Evolutionary conservation across 2,329 filamentous ascomycete genomes (phyloP), one percentile per base, ranked within the genome.

Genomic region (Beauveria asiatica): DNA sequence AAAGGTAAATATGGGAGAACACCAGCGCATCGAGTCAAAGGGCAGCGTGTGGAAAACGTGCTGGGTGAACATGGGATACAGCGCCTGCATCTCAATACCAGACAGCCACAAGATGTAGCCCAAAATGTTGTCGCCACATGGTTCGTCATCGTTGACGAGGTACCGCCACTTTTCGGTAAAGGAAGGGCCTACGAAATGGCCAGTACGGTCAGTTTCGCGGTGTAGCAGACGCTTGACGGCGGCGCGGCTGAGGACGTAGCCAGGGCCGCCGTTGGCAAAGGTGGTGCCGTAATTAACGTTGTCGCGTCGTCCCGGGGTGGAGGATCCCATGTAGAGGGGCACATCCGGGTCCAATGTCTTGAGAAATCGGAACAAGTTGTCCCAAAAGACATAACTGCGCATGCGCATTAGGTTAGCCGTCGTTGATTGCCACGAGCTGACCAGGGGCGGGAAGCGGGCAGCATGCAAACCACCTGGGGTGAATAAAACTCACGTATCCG

Each of bases 401-500:
- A 30, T 17, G 30, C 23, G 27, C 19, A 23, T 33, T 33, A 19
- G 16, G 39, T 61, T 42, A 57, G 48, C 30, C 5, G 23, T 4
- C 11, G 21, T 52, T 27, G 45, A 42, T 19, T 17, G 13, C 42
- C 7, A 42, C 30, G 11, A 21, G 33, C 23, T 17, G 4, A 11
- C 11, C 23, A 25, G 37, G 1, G 17, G 8, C 8, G 25, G 57
- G 57, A 11, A 27, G 33, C 21, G 37, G 16, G 41, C 5, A 48
- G 16, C 50, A 54, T 11, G 27, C 23, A n/a, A 10, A 23, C 5
- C 75, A 52, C 4, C 2, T 17, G 6, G 76, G 78, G 16, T n/a
- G 16, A 73, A 70, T 13, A 33, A 16, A 7, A 72, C 72, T 62
- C 75, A 82, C 53, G 81, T 83, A 66, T 83, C 81, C 3, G 80